phyloP scores from a whole-genome alignment of 805 yeast species.

The Lipomyces kockii region DNA sequence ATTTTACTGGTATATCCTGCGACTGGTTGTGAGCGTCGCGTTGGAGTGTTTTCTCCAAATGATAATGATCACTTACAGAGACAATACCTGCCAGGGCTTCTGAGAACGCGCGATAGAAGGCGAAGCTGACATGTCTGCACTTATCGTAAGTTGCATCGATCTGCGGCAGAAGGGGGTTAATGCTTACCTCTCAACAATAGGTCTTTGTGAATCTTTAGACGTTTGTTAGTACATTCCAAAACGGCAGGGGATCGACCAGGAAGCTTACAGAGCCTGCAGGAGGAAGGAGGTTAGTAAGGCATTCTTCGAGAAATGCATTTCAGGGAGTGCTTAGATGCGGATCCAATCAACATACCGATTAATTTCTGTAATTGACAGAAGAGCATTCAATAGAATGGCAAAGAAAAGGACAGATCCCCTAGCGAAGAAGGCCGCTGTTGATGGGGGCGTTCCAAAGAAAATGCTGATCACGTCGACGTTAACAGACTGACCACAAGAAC shows the following conservation, averaged over 20 bases:
- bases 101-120: conserved; percentile 64
- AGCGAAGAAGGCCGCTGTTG: conserved; percentile 60
- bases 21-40: neutral
- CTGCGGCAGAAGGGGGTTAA: neutral
- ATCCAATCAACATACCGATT: neutral
- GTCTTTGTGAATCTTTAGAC: conserved; percentile 1
- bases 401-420: conserved; percentile 65
- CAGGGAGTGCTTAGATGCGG: neutral
- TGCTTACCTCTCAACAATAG: conserved; percentile 3
- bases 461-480: neutral
- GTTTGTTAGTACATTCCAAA: neutral
- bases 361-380: conserved; percentile 52
- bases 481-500: conserved; percentile 1
- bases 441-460: neutral
- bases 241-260: neutral
- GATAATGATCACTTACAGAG: conserved; percentile 40
- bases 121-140: conserved; percentile 49
- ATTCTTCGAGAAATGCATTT: no score
- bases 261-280: conserved; percentile 1
- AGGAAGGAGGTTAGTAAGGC: conserved; percentile 1
- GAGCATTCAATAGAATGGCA: conserved; percentile 48
- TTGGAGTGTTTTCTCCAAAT: neutral
- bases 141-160: neutral
- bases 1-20: conserved; percentile 57
- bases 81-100: conserved; percentile 66